A percentile compares a stretch with the other conserved stretches of the same genome.
Evolutionary conservation across 2,329 filamentous ascomycete genomes (phyloP).

Genomic region (Pestalotiopsis sp.): DNA sequence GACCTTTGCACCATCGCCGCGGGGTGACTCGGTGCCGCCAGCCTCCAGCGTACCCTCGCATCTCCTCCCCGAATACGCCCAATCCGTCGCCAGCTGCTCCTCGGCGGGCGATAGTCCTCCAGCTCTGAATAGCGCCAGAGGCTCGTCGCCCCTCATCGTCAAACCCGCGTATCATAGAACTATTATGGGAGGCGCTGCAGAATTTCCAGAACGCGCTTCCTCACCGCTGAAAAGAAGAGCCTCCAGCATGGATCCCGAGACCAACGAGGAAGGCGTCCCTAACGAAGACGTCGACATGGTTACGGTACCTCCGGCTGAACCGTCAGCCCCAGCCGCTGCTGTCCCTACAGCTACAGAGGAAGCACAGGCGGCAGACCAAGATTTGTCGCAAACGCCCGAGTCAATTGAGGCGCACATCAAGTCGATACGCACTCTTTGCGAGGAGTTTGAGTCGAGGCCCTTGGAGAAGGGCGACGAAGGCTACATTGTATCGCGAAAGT

Average conservation of each 20-base stretch:
- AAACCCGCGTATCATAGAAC: slow-evolving; percentile 50
- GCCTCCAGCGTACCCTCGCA: slow-evolving; percentile 55
- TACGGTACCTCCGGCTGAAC: slow-evolving; percentile 26
- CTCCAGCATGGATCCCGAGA: slow-evolving; percentile 61
- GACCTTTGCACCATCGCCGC: slow-evolving; percentile 39
- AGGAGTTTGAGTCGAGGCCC: slow-evolving; percentile 53
- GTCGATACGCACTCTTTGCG: slow-evolving; percentile 66
- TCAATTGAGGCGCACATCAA: slow-evolving; percentile 73
- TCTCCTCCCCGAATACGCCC: slow-evolving; percentile 54
- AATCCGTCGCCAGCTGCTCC: slow-evolving; percentile 61
- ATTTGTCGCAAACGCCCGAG: slow-evolving; percentile 25
- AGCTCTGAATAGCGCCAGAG: slow-evolving; percentile 44
- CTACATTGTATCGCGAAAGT: slow-evolving; percentile 77
- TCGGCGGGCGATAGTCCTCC: slow-evolving; percentile 48
- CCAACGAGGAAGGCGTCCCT: slow-evolving; percentile 34
- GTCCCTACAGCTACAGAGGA: neutral
- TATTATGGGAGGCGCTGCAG: slow-evolving; percentile 63
- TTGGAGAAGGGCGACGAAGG: slow-evolving; percentile 73
- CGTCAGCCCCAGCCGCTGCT: slow-evolving; percentile 12
- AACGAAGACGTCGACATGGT: slow-evolving; percentile 51
- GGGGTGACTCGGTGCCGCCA: slow-evolving; percentile 38
- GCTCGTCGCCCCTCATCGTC: slow-evolving; percentile 52
- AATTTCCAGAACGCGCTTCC: slow-evolving; percentile 62
- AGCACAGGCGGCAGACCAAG: neutral
- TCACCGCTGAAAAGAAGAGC: slow-evolving; percentile 67